A percentile compares a stretch with the other conserved stretches of the same genome.
phyloP scores from a whole-genome alignment of 1,284 basidiomycete genomes.

The Trichosporon sp. region DNA sequence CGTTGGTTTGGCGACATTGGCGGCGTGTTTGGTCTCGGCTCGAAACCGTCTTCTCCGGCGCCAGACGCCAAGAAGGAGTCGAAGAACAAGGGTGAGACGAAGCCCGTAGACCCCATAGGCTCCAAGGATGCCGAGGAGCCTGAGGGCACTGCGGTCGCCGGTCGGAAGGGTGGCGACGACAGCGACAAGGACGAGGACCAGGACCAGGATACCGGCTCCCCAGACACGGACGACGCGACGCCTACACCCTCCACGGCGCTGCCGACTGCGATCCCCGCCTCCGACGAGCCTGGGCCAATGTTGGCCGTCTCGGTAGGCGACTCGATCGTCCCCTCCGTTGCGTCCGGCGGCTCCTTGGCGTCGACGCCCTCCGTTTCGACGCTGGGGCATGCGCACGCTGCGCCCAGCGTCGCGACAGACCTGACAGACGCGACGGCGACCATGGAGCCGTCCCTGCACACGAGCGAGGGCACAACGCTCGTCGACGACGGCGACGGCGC shows the following conservation, averaged over 20 bases:
- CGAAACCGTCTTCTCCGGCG: neutral
- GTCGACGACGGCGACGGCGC: neutral
- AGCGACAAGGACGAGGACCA: neutral
- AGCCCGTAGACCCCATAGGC: neutral
- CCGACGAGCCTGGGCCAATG: neutral
- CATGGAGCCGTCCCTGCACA: conserved; percentile 12
- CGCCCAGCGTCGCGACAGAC: conserved; percentile 9
- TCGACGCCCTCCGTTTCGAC: neutral
- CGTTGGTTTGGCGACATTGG: neutral
- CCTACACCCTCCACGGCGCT: neutral
- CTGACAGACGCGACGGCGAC: conserved; percentile 13
- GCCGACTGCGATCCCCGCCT: neutral
- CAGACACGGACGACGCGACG: neutral
- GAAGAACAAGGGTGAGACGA: neutral
- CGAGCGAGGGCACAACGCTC: conserved; percentile 13
- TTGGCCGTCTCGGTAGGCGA: neutral
- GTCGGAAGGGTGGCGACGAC: neutral
- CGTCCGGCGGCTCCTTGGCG: neutral
- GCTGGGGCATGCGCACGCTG: neutral
- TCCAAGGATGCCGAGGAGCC: neutral
- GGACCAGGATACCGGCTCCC: neutral
- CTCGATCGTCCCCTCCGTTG: neutral
- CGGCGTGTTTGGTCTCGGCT: neutral
- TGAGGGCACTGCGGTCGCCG: neutral
- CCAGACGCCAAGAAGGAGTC: neutral